Percentiles rank a stretch among this genome's conserved stretches.
Conservation (phyloP, 176 grass and related monocot species). For the Musa schizocarpa region DNA sequence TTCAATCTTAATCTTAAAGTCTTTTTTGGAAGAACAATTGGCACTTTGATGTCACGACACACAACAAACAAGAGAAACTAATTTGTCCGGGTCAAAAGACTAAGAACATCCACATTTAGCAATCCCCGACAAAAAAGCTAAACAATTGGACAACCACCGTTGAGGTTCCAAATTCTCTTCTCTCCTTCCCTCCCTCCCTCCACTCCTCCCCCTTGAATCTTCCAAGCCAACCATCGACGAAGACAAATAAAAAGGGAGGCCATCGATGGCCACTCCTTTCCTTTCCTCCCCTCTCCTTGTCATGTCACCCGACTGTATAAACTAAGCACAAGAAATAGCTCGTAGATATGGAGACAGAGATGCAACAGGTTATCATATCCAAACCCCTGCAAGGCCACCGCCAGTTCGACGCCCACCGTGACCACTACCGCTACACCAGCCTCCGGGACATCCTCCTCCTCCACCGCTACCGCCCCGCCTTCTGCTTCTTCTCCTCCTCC, state of each 20-base stretch:
- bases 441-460: constrained; percentile 62
- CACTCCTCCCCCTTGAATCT: not conserved
- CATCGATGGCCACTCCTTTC: not conserved
- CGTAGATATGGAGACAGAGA: constrained; percentile 27
- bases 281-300: not conserved
- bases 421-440: constrained; percentile 54
- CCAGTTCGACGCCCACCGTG: constrained; percentile 3
- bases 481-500: constrained; percentile 7
- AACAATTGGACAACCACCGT: not conserved
- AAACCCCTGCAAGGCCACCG: constrained; percentile 25
- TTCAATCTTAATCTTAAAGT: too few relatives aligned
- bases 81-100: not conserved
- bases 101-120: not conserved
- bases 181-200: not conserved
- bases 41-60: too few relatives aligned
- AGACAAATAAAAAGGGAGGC: not conserved
- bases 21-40: too few relatives aligned
- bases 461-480: not conserved
- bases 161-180: not conserved
- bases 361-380: constrained; percentile 22
- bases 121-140: not conserved
- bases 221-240: not conserved
- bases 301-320: too few relatives aligned
- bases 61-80: too few relatives aligned
- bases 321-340: not conserved